Base-by-base conservation (phyloP, 176 grass and related monocot genomes). In the Elaeis guineensis region DNA sequence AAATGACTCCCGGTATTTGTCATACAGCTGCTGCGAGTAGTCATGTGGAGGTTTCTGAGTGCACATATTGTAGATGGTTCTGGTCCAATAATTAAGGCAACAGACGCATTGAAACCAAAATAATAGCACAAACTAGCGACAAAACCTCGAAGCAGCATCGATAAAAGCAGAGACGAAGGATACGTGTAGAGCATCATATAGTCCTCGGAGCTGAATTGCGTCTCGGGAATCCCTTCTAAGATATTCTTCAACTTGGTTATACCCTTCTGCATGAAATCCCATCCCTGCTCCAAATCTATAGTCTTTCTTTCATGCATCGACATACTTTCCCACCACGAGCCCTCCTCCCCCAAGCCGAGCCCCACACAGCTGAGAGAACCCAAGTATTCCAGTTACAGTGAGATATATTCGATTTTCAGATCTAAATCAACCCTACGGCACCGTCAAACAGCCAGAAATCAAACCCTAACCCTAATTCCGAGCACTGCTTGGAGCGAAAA, bases 171-270 rank as follows among this genome's bases (percentile, higher is more conserved):
- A 21, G 22, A 17, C 1, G 32, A 5, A 25, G n/a, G 48, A 54
- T 68, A 98, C 93, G 87, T 86, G 81, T 98, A 98, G 70, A 92
- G 93, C 83, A 80, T 92, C 93, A 98, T 92, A 79, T 92, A 85
- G 69, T 92, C 76, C 69, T 83, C 84, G 35, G 81, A 71, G 72
- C 79, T 77, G 69, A 89, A 98, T 67, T 86, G 87, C 25, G 75
- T 65, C 67, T 98, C 84, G 3, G 81, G 70, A 58, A 63, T 72
- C 44, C 76, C 35, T 72, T 92, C 93, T 62, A 92, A 77, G 77
- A 89, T 84, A 85, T 83, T 85, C 70, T 85, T 83, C 32, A 98
- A 70, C 84, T 89, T 85, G 51, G 75, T 85, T 57, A 98, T 92
- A 9, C 84, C 81, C 66, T 71, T 78, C 84, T 85, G 83, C 78